Conservation (phyloP, 2,329 filamentous ascomycete genomes). For the Pestalotiopsis sp. region DNA sequence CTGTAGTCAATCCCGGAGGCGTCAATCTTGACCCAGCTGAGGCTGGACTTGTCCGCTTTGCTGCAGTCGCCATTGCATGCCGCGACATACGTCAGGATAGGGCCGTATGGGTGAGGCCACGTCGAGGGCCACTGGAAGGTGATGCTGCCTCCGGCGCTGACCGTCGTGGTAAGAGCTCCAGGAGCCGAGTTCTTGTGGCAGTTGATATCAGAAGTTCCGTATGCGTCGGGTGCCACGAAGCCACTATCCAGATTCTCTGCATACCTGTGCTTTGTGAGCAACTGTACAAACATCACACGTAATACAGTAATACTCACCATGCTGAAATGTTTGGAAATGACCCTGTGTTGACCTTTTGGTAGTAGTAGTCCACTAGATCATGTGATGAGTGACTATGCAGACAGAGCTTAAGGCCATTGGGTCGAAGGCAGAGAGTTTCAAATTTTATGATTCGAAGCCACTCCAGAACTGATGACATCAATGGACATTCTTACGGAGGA, state of each 20-base stretch:
- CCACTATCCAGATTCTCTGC: conserved; percentile 35
- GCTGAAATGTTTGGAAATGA: conserved; percentile 25
- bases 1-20: conserved; percentile 22
- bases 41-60: conserved; percentile 28
- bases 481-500: background rate
- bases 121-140: conserved; percentile 60
- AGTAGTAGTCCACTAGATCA: conserved; percentile 34
- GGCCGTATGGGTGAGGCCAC: conserved; percentile 61
- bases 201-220: conserved; percentile 26
- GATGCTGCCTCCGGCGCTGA: conserved; percentile 61
- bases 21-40: conserved; percentile 35
- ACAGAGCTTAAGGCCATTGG: background rate
- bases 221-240: conserved; percentile 17
- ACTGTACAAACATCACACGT: background rate
- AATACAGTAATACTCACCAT: conserved; percentile 18
- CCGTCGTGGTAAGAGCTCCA: conserved; percentile 24
- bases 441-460: background rate
- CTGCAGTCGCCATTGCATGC: conserved; percentile 33
- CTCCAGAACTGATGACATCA: background rate
- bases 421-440: background rate
- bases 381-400: conserved; percentile 23
- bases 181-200: conserved; percentile 39
- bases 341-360: conserved; percentile 30
- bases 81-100: conserved; percentile 37
- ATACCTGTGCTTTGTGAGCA: conserved; percentile 15